Base-by-base conservation (phyloP, 1,284 basidiomycete species). In the Lentinus polychrous region DNA sequence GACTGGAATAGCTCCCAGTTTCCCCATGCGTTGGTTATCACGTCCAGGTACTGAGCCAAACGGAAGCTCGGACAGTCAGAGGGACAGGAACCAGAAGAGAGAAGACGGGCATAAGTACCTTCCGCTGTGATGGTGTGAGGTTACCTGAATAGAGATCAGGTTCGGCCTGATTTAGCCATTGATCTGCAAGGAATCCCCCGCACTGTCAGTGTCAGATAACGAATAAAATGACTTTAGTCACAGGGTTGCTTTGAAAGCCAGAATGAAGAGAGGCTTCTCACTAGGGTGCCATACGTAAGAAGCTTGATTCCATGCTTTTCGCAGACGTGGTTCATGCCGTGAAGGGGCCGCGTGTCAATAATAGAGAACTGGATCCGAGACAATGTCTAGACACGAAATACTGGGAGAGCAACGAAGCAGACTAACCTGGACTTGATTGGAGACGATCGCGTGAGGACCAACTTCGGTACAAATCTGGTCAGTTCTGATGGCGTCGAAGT, bases 341-440 rank as follows among this genome's bases (percentile, higher is more conserved):
- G 77, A 46, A 88, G 68, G 10, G 86, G 84, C 10, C 88, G 76
- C 2, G 80, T 83, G 60, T 91, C 87, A 54, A 91, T 81, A 50
- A 91, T 64, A 3, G 87, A 91, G 59, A 89, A 90, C 88, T 91
- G 55, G 12, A 14, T 23, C 39, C 14, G 23, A 17, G 8, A 27
- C 3, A 40, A 20, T 40, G 39, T 15, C 39, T 20, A n/a, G 22
- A 24, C 18, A 46, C 23, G 18, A 7, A 15, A 18, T 6, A 20
- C 18, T 32, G 2, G 12, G 18, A 35, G 17, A 24, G 8, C 10
- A 12, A 12, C n/a, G 22, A 20, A 11, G 20, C 15, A 5, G 17
- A 53, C 65, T 45, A 59, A 87, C 88, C 74, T 86, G 87, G n/a
- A 91, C 81, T 67, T 91, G 88, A 63, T 91, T 91, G 8, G 86